phyloP scores from a whole-genome alignment of 2,329 filamentous ascomycete genomes.

The Fusarium xylarioides region DNA sequence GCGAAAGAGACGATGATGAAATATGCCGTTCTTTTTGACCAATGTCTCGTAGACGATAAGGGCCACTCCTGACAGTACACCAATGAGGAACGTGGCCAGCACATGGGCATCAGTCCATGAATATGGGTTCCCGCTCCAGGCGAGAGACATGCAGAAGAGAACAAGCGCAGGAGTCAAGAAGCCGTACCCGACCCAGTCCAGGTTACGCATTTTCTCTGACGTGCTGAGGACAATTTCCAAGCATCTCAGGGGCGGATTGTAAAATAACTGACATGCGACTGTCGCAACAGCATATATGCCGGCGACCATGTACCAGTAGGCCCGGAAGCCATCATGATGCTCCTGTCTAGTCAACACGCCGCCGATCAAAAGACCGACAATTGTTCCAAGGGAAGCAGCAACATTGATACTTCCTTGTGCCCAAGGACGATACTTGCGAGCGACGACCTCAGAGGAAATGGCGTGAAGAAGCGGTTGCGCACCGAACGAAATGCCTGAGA shows the following conservation, averaged over 20 bases:
- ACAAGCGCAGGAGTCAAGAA: not conserved
- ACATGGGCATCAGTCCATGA: not conserved
- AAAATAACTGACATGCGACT: not conserved
- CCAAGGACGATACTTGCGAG: constrained; percentile 1
- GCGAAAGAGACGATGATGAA: not conserved
- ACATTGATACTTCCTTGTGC: not conserved
- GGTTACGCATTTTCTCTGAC: not conserved
- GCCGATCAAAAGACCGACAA: not conserved
- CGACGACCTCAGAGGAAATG: not conserved
- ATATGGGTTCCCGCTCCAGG: not conserved
- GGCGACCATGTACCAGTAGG: not conserved
- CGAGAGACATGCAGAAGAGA: not conserved
- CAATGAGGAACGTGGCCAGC: not conserved
- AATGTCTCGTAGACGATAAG: not conserved
- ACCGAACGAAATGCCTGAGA: not conserved
- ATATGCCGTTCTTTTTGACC: not conserved
- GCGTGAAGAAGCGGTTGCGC: not conserved
- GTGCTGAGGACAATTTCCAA: not conserved
- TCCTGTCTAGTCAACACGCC: not conserved
- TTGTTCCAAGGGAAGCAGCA: not conserved
- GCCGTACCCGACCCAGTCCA: not conserved
- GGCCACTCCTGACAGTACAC: fast-evolving
- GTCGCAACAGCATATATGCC: not conserved
- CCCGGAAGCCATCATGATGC: not conserved
- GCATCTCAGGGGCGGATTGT: not conserved